These are phyloP conservation scores for Fonsecaea pedrosoi DNA, from an alignment of 2,329 filamentous ascomycete genomes.

Conservation along the genomic window DNA sequence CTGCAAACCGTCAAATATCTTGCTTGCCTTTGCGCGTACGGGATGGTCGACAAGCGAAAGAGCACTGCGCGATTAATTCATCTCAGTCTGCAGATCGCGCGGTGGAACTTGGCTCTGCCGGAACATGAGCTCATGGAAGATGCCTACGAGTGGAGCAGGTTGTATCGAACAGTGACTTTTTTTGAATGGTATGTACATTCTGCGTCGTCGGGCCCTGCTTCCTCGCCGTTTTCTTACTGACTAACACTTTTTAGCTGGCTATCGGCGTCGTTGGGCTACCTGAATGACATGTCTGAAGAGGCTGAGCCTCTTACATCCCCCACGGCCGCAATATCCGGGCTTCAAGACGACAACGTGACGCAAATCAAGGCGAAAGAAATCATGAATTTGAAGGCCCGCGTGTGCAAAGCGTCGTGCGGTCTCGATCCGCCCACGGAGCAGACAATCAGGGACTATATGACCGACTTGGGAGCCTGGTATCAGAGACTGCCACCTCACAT, in stretches of 20 bases:
- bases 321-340: background rate
- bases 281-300: background rate
- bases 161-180: background rate
- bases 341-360: slow-evolving; percentile 2
- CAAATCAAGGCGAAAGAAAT: slow-evolving; percentile 5
- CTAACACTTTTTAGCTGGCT: background rate
- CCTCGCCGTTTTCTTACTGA: background rate
- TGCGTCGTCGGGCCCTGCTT: background rate
- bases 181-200: background rate
- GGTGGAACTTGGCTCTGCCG: slow-evolving; percentile 3
- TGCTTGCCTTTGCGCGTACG: background rate
- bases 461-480: background rate
- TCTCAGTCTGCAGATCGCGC: background rate
- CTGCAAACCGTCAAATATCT: background rate
- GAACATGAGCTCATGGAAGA: background rate
- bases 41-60: slow-evolving; percentile 3
- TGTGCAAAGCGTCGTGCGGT: background rate
- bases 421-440: background rate
- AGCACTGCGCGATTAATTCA: background rate
- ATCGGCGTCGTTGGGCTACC: background rate
- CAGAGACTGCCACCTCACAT: background rate
- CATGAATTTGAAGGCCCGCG: background rate
- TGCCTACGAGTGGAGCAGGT: background rate
- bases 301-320: background rate
- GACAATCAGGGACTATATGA: background rate